Evolutionary conservation across 257 asterid species (phyloP), one percentile per base, ranked within the genome.

Genomic region (Scutellaria minor): DNA sequence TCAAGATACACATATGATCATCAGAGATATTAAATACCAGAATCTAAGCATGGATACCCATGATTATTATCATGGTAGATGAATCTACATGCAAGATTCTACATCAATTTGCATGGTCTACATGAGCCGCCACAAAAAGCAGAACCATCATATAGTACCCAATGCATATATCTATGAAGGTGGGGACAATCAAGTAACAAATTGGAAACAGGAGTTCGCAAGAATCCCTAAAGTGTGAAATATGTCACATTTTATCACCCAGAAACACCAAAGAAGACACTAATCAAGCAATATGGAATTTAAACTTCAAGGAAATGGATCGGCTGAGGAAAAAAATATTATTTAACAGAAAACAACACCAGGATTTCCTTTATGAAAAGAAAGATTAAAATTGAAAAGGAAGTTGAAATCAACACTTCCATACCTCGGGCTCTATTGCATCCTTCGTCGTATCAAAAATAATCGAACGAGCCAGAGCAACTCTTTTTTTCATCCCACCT

Each of bases 401-500:
- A 66, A 70, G 41, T 70, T 45, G 70, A 73, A 64, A 27, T 48
- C 48, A 48, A 57, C 35, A 78, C 59, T 76, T 54, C 59, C 66
- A 40, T 79, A 94, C 99, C 99, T 95, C 99, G 4, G 99, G 99
- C 83, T 95, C 99, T 74, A 87, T 77, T 45, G 84, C 42, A 60
- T 89, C 91, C 82, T 88, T 95, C 12, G 97, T 86, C 48, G 96
- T 85, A 84, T 95, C 98, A 83, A 87, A 88, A 75, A 95, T 88
- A 71, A 95, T 90, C 53, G 99, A 92, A 70, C 99, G 97, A 65
- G 99, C 99, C 77, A 95, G 80, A 70, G 99, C 98, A 74, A 95
- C 99, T 86, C 99, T 87, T 80, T 95, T 95, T 85, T 95, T 95
- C 99, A 95, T 95, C 78, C 99, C 99, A 63, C 99, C 99, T 50